Percentiles rank a stretch among this genome's conserved stretches.
These are phyloP conservation scores for Bacidia rubella DNA, from an alignment of 495 filamentous ascomycete species.

Conservation along the genomic window DNA sequence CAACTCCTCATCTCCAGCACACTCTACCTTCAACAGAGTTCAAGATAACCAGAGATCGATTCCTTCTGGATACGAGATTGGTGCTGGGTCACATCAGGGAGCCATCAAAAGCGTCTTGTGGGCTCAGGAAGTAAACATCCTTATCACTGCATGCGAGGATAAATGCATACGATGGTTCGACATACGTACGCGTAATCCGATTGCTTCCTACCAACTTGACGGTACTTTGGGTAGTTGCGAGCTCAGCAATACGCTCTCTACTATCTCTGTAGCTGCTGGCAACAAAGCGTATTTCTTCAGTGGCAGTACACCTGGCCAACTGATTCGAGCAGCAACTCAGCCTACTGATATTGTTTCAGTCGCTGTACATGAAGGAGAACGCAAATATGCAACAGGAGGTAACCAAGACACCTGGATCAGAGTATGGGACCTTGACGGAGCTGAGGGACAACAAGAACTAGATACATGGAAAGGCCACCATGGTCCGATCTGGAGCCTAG, in stretches of 20 bases:
- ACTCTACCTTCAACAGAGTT: constrained; percentile 13
- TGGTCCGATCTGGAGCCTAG: constrained; percentile 88
- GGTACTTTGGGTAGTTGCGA: constrained; percentile 86
- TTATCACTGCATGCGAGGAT: constrained; percentile 83
- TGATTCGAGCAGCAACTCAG: constrained; percentile 66
- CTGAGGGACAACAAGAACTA: constrained; percentile 43
- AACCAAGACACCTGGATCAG: constrained; percentile 82
- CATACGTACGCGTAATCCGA: constrained; percentile 54
- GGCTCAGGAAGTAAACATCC: constrained; percentile 70
- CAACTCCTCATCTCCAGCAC: constrained; percentile 27
- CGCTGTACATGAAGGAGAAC: constrained; percentile 65
- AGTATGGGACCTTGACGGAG: constrained; percentile 74
- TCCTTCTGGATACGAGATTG: constrained; percentile 67
- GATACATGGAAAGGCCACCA: constrained; percentile 96
- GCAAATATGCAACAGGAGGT: constrained; percentile 77
- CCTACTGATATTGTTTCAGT: constrained; percentile 79
- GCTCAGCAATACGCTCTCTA: constrained; percentile 44
- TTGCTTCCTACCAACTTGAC: constrained; percentile 59
- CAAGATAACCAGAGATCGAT: constrained; percentile 21
- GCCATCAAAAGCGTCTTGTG: constrained; percentile 92
- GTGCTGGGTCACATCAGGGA: constrained; percentile 63
- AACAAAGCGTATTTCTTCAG: constrained; percentile 91
- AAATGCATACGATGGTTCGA: constrained; percentile 93
- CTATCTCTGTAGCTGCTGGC: constrained; percentile 52
- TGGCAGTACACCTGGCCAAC: constrained; percentile 48